Percentiles rank a stretch among this genome's conserved stretches.
Conservation (phyloP, 352 stramenopile genomes). For the Globisporangium carolinianum region DNA sequence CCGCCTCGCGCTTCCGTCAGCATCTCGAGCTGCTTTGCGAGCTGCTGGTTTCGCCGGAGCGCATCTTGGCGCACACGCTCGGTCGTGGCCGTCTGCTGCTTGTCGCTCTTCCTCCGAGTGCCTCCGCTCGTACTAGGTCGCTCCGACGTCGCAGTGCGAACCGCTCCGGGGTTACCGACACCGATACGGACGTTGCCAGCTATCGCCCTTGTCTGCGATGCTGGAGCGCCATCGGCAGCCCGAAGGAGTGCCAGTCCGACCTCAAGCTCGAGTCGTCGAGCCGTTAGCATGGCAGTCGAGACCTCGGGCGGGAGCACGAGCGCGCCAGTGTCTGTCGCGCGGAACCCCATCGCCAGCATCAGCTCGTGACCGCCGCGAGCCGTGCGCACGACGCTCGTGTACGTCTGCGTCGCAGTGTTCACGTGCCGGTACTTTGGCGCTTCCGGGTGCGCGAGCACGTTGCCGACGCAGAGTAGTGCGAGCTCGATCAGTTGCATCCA, state of each 20-base stretch:
- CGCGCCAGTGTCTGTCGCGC: constrained; percentile 31
- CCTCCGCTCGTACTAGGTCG: background rate
- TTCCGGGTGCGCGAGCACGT: constrained; percentile 39
- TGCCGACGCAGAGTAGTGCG: constrained; percentile 35
- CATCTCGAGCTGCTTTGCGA: constrained; percentile 23
- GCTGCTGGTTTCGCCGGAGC: constrained; percentile 13
- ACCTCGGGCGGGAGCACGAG: constrained; percentile 28
- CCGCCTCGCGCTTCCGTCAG: constrained; percentile 4
- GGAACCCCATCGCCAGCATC: constrained; percentile 44
- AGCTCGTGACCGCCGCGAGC: constrained; percentile 31
- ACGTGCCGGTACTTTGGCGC: constrained; percentile 44
- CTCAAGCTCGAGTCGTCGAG: constrained; percentile 40
- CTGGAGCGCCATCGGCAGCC: background rate
- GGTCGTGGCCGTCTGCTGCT: constrained; percentile 15
- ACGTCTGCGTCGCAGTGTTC: constrained; percentile 42
- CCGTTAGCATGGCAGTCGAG: constrained; percentile 17
- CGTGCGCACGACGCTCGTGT: constrained; percentile 26
- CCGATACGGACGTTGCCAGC: background rate
- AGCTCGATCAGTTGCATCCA: constrained; percentile 44
- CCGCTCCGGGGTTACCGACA: background rate
- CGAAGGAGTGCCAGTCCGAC: constrained; percentile 19
- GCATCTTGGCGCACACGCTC: constrained; percentile 22
- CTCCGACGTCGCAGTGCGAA: background rate
- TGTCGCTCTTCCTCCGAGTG: background rate
- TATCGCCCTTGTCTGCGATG: no score